phyloP scores from a whole-genome alignment of 2,329 filamentous ascomycete species.

The Ophioceras dolichostomum region DNA sequence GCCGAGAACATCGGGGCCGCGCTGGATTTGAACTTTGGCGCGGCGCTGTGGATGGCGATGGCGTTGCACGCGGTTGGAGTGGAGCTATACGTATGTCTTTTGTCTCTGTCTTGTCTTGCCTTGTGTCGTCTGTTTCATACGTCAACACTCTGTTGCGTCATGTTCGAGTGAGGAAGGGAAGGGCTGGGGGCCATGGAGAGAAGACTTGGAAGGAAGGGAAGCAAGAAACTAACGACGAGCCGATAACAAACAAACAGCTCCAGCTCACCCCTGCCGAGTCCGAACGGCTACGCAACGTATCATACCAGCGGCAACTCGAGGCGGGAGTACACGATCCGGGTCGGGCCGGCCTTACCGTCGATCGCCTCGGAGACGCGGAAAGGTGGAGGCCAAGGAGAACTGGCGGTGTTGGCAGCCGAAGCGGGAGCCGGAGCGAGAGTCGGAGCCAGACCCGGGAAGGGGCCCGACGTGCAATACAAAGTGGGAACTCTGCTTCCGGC shows the following conservation, averaged over 20 bases:
- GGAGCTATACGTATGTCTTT: slow-evolving; percentile 35
- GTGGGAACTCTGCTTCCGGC: too few species aligned
- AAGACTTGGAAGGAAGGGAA: too few species aligned
- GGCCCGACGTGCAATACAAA: too few species aligned
- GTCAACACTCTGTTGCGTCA: neutral
- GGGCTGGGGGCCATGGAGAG: too few species aligned
- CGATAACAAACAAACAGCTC: slow-evolving; percentile 23
- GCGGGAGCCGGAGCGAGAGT: neutral
- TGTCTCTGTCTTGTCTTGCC: too few species aligned
- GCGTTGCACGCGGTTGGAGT: slow-evolving; percentile 34
- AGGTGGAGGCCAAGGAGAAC: slow-evolving; percentile 4
- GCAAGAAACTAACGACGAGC: too few species aligned
- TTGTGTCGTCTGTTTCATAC: neutral
- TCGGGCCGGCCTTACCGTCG: slow-evolving; percentile 28
- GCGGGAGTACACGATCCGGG: slow-evolving; percentile 37
- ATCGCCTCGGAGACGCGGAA: slow-evolving; percentile 24
- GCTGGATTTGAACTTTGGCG: slow-evolving; percentile 39
- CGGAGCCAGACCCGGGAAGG: neutral
- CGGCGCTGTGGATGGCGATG: slow-evolving; percentile 39
- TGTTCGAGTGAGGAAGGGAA: too few species aligned
- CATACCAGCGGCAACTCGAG: slow-evolving; percentile 42
- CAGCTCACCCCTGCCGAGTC: slow-evolving; percentile 38
- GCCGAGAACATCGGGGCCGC: slow-evolving; percentile 20
- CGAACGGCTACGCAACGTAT: slow-evolving; percentile 39
- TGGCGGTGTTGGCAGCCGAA: neutral